Percentiles rank a stretch among this genome's conserved stretches.
These are phyloP conservation scores for Paramarasmius palmivorus DNA, from an alignment of 1,284 basidiomycete species.

Conservation along the genomic window DNA sequence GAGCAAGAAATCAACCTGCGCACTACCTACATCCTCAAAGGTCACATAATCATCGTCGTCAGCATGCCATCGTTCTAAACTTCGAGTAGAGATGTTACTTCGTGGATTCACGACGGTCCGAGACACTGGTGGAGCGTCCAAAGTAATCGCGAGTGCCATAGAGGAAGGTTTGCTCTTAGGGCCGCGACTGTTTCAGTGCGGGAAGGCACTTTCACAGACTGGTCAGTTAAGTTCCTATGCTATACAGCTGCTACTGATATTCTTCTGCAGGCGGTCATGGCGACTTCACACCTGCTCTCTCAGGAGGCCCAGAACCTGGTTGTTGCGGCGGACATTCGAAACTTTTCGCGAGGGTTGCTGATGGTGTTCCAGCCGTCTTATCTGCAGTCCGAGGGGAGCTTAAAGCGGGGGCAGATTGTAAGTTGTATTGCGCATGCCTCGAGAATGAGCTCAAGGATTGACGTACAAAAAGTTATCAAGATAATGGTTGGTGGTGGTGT, in stretches of 20 bases:
- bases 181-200: slow-evolving; percentile 45
- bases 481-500: slow-evolving; percentile 49
- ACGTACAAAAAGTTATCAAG: slow-evolving; percentile 30
- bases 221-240: slow-evolving; percentile 23
- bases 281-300: slow-evolving; percentile 28
- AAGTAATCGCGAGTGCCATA: slow-evolving; percentile 40
- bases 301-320: slow-evolving; percentile 24
- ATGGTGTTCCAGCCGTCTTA: slow-evolving; percentile 40
- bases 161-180: slow-evolving; percentile 43
- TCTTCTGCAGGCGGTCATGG: slow-evolving; percentile 38
- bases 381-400: slow-evolving; percentile 44
- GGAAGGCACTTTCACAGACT: slow-evolving; percentile 46
- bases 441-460: neutral
- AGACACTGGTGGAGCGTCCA: slow-evolving; percentile 49
- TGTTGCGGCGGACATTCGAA: slow-evolving; percentile 42
- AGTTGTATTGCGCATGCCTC: neutral
- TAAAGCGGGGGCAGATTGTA: slow-evolving; percentile 43
- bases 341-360: slow-evolving; percentile 33
- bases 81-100: slow-evolving; percentile 37
- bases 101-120: slow-evolving; percentile 51
- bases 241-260: neutral
- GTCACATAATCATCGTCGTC: slow-evolving; percentile 15
- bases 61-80: neutral
- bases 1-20: slow-evolving; percentile 36
- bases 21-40: slow-evolving; percentile 38